Evolutionary conservation across 2,329 filamentous ascomycete genomes (phyloP).

Genomic region (Emericellopsis cladophorae): DNA sequence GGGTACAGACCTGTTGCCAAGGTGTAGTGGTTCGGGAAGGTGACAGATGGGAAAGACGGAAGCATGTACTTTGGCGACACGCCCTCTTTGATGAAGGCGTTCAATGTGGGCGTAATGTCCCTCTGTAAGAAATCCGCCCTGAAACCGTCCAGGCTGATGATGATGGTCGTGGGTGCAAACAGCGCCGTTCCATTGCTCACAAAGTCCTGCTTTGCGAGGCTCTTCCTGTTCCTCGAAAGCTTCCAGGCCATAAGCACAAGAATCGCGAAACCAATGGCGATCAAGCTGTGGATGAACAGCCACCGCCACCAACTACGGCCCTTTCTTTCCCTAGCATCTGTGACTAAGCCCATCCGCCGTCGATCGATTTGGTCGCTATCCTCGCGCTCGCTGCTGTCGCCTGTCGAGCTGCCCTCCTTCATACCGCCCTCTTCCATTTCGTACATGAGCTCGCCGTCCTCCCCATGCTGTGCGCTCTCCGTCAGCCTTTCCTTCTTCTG

Average conservation of each 20-base stretch:
- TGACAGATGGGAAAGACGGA: conserved; percentile 90
- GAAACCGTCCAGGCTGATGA: conserved; percentile 93
- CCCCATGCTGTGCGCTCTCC: conserved; percentile 44
- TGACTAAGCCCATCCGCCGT: conserved; percentile 33
- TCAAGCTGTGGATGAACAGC: conserved; percentile 38
- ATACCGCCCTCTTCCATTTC: conserved; percentile 78
- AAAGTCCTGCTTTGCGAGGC: conserved; percentile 16
- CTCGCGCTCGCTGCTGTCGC: conserved; percentile 48
- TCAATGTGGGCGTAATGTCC: conserved; percentile 71
- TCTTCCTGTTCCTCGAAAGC: conserved; percentile 34
- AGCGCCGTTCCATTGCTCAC: conserved; percentile 74
- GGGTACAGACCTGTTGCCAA: conserved; percentile 86
- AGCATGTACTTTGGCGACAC: conserved; percentile 87
- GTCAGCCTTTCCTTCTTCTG: conserved; percentile 40
- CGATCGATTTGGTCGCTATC: conserved; percentile 46
- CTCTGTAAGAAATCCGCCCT: conserved; percentile 84
- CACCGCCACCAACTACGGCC: conserved; percentile 39
- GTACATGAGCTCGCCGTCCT: conserved; percentile 70
- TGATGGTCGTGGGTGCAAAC: conserved; percentile 83
- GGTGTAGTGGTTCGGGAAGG: conserved; percentile 94
- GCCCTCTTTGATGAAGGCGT: conserved; percentile 65
- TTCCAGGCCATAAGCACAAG: conserved; percentile 46
- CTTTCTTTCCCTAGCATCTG: conserved; percentile 33
- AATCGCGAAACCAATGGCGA: conserved; percentile 40
- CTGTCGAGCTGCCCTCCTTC: conserved; percentile 52